Evolutionary conservation across 768 basidiomycete genomes (phyloP), one percentile per base, ranked within the genome.

Genomic region (Boletus rubescentipes): DNA sequence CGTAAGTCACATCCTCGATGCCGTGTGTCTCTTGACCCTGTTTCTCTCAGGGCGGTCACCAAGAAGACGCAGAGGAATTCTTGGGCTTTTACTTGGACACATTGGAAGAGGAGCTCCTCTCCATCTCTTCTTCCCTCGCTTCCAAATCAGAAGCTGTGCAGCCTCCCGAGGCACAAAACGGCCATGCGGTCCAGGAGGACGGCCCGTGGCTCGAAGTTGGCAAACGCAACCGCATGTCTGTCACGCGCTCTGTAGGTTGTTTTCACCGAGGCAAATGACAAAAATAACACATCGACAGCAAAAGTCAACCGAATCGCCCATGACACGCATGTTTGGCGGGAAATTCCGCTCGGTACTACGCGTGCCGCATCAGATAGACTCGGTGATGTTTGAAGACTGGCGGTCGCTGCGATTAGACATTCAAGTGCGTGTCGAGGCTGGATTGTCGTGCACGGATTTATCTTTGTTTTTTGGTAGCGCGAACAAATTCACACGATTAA

Each of bases 51-150:
- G 85, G 91, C 35, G 94, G 94, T 0, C 91, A 93, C 54, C 96
- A 99, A 73, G 96, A 99, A 69, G 96, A 99, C 54, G 96, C 95
- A 10, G 95, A 99, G 70, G 96, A 99, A 71, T 98, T 97, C 70
- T 77, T 98, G n/a, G 96, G 96, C 4, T 98, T 97, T 73, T 96
- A 92, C 73, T 77, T 98, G 23, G 93, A 98, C 62, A 91, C 93
- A 0, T 75, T 99, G 6, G 93, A 96, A 69, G 96, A 99, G 67
- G 96, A 98, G 73, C 67, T 98, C 11, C 72, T 91, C 4, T 77
- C 79, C 4, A 72, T 96, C n/a, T 70, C 83, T 8, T 75, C 83
- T 7, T 77, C 84, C 0, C 63, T 86, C 15, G 68, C 73, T 11
- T 73, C 79, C 3, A 68, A 77, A 10, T 61, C 72, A n/a, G 69